Base-by-base conservation (phyloP, 2,329 filamentous ascomycete genomes). In the Zelopaecilomyces penicillatus region DNA sequence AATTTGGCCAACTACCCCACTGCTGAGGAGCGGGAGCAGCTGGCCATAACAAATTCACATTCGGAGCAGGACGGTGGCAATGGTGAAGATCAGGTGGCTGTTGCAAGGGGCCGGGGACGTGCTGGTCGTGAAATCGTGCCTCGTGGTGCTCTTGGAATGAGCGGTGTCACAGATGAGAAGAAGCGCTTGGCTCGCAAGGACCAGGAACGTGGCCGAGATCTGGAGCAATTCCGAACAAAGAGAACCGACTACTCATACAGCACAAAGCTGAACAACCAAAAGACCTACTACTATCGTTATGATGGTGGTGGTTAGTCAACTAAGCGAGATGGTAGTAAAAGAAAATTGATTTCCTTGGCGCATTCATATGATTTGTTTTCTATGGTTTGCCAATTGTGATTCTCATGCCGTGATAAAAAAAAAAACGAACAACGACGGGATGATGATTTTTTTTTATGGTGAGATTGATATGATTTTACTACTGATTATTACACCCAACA, bases 1-100 rank as follows among this genome's bases (percentile, higher is more conserved):
- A 97, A 97, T 66, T 73, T 98, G 37, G 82, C 85, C 65, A 86
- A 80, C 63, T 84, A 95, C 62, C 89, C 89, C 2, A 82, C 85
- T 3, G 69, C 82, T 0, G 84, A 85, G 47, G 89, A 95, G 66
- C 83, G 86, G 43, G 76, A 83, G 54, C 81, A 80, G 54, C 71
- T 83, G 47, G 75, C 80, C 5, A 76, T 87, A 46, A 76, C 83
- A 50, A 62, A 52, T 4, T 58, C 61, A 6, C 47, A 49, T 30
- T 45, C 52, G 6, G 48, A 54, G 9, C 67, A 65, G 32, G 63
- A 55, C 9, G 69, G 71, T 6, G 58, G 59, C 6, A 56, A 60
- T 41, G 52, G 51, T 11, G 57, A 60, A 28, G 53, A 54, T 10
- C 63, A 66, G 45, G 53, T 72, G 9, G 57, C 58, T 12, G 58